A percentile compares a stretch with the other conserved stretches of the same genome.
These are phyloP conservation scores for Hypoxylon lenormandii DNA, from an alignment of 495 filamentous ascomycete genomes.

Conservation along the genomic window DNA sequence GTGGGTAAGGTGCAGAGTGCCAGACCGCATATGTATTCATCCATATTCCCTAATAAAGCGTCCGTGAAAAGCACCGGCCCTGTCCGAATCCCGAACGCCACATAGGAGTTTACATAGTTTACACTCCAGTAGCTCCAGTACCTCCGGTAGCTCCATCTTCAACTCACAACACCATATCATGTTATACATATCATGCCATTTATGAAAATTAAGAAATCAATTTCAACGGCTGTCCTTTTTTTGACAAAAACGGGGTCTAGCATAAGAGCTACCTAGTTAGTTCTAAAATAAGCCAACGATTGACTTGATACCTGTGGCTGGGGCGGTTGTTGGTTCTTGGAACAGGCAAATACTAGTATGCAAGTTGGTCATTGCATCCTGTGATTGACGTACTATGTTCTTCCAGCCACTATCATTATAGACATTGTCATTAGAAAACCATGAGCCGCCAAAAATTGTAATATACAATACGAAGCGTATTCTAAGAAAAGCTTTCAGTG, in stretches of 20 bases:
- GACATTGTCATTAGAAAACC: constrained; percentile 19
- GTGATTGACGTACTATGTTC: constrained; percentile 27
- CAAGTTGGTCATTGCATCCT: background rate
- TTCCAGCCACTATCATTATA: constrained; percentile 8
- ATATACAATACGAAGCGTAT: constrained; percentile 8
- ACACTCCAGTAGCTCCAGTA: too few species aligned
- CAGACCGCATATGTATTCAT: constrained; percentile 2
- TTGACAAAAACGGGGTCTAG: too few species aligned
- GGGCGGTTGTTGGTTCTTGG: constrained; percentile 1
- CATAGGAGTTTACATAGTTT: background rate
- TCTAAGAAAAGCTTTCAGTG: background rate
- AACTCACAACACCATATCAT: constrained; percentile 1
- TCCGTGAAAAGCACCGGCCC: constrained; percentile 13
- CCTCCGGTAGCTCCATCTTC: constrained; percentile 17
- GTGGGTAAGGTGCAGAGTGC: constrained; percentile 31
- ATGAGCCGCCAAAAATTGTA: constrained; percentile 23
- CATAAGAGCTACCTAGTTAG: too few species aligned
- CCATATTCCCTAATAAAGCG: background rate
- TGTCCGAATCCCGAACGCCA: constrained; percentile 27
- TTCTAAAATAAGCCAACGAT: constrained; percentile 14
- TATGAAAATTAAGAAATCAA: too few species aligned
- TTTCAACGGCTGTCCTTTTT: too few species aligned
- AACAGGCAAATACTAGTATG: background rate
- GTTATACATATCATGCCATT: constrained; percentile 1
- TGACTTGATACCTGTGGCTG: constrained; percentile 5